Percentiles rank a stretch among this genome's conserved stretches.
Evolutionary conservation across 441 rosid species (phyloP).

Genomic region (Gossypium davidsonii): DNA sequence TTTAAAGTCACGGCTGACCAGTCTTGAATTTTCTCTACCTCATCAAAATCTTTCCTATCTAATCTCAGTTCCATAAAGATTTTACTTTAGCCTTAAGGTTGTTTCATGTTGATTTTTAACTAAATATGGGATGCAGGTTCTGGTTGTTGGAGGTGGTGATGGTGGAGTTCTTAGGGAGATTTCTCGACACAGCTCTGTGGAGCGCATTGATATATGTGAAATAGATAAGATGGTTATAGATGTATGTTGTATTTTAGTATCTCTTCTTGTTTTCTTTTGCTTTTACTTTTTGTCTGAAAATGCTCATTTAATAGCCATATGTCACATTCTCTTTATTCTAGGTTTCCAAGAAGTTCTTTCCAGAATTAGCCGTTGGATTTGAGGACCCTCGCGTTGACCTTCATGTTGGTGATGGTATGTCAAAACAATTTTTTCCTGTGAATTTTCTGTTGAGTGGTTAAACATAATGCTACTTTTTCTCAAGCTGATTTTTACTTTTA

Average conservation of each 20-base stretch:
- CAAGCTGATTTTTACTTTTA: slow-evolving; percentile 18
- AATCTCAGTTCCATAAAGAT: neutral
- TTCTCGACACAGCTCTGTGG: slow-evolving; percentile 81
- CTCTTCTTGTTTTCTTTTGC: neutral
- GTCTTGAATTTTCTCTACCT: neutral
- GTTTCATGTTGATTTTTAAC: neutral
- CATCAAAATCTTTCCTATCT: neutral
- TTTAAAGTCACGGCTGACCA: neutral
- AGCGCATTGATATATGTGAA: slow-evolving; percentile 89
- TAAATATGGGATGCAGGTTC: slow-evolving; percentile 44
- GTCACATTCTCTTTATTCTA: slow-evolving; percentile 17
- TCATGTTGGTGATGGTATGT: slow-evolving; percentile 91
- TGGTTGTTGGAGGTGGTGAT: slow-evolving; percentile 99
- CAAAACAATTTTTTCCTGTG: neutral
- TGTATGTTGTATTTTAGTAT: slow-evolving; percentile 31
- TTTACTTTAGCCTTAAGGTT: neutral
- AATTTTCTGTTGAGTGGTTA: neutral
- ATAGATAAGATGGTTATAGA: slow-evolving; percentile 94
- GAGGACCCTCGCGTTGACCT: slow-evolving; percentile 88
- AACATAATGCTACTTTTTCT: neutral
- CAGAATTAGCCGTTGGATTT: slow-evolving; percentile 77
- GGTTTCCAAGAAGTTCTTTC: slow-evolving; percentile 78
- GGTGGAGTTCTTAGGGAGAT: slow-evolving; percentile 95
- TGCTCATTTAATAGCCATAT: neutral
- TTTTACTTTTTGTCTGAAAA: neutral